phyloP scores from a whole-genome alignment of 352 stramenopile genomes.

The Globisporangium iwayamae region DNA sequence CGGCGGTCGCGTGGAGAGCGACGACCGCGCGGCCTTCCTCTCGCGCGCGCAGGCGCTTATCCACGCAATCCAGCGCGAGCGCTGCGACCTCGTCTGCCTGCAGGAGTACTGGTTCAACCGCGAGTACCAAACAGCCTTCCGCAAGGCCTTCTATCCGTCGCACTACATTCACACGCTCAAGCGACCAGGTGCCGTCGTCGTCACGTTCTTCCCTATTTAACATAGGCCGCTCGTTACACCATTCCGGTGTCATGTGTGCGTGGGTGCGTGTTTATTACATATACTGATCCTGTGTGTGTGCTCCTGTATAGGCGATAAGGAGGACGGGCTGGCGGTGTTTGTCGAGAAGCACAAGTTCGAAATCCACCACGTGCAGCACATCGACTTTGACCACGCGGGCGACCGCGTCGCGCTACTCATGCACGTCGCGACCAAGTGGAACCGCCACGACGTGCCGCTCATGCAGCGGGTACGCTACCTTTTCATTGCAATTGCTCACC shows the following conservation, averaged over 20 bases:
- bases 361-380: slow-evolving; percentile 73
- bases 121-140: slow-evolving; percentile 73
- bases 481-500: not conserved
- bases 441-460: slow-evolving; percentile 38
- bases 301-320: slow-evolving; percentile 44
- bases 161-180: slow-evolving; percentile 78
- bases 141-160: slow-evolving; percentile 48
- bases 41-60: slow-evolving; percentile 69
- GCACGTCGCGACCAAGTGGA: slow-evolving; percentile 82
- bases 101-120: slow-evolving; percentile 86
- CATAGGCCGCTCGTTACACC: not conserved
- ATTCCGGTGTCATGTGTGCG: not conserved
- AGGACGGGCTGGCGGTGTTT: slow-evolving; percentile 80
- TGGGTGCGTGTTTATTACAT: not conserved
- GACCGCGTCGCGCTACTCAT: slow-evolving; percentile 82
- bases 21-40: slow-evolving; percentile 57
- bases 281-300: not conserved
- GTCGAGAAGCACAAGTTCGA: slow-evolving; percentile 74
- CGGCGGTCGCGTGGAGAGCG: slow-evolving; percentile 67
- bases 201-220: not conserved
- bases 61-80: slow-evolving; percentile 63
- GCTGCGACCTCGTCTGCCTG: slow-evolving; percentile 75
- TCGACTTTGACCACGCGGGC: slow-evolving; percentile 67
- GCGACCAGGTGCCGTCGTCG: slow-evolving; percentile 33
- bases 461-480: slow-evolving; percentile 43